A percentile compares a stretch with the other conserved stretches of the same genome.
Evolutionary conservation across 2,329 filamentous ascomycete genomes (phyloP).

Genomic region (Ustulina deusta): DNA sequence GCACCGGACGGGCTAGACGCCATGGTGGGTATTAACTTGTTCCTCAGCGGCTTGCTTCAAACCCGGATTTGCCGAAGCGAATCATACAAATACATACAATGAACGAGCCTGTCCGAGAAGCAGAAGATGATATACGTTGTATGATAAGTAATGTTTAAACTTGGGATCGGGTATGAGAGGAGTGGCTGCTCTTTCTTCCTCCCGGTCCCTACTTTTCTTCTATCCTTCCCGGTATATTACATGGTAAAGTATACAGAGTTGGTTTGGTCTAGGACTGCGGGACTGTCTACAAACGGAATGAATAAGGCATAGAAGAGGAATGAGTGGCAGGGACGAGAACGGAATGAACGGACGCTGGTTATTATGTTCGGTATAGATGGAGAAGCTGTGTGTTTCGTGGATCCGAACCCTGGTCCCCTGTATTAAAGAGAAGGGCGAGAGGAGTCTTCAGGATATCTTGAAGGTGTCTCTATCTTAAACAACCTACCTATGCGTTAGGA

Average conservation of each 20-base stretch:
- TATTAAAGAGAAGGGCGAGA: background rate
- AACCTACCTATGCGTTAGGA: slow-evolving; percentile 13
- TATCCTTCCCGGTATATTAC: slow-evolving; percentile 13
- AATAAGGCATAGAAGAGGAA: slow-evolving; percentile 16
- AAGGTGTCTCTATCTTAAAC: slow-evolving; percentile 1
- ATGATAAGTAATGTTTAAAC: slow-evolving; percentile 41
- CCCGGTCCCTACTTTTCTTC: background rate
- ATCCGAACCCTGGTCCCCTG: background rate
- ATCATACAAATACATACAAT: slow-evolving; percentile 23
- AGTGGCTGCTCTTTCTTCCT: slow-evolving; percentile 11
- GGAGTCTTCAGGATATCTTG: slow-evolving; percentile 13
- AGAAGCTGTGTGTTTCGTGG: background rate
- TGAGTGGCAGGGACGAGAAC: slow-evolving; percentile 9
- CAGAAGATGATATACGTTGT: slow-evolving; percentile 30
- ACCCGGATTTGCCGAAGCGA: slow-evolving; percentile 6
- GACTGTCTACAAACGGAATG: slow-evolving; percentile 17
- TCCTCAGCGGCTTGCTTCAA: background rate
- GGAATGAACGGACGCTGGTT: background rate
- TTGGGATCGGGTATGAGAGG: background rate
- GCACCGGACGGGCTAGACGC: slow-evolving; percentile 68
- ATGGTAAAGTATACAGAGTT: slow-evolving; percentile 31
- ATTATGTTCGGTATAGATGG: background rate
- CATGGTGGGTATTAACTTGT: slow-evolving; percentile 52
- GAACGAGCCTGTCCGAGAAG: slow-evolving; percentile 13
- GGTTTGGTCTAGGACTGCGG: slow-evolving; percentile 14